Percentiles rank a stretch among this genome's conserved stretches.
phyloP scores from a whole-genome alignment of 495 filamentous ascomycete species.

The Amniculicola lignicola region DNA sequence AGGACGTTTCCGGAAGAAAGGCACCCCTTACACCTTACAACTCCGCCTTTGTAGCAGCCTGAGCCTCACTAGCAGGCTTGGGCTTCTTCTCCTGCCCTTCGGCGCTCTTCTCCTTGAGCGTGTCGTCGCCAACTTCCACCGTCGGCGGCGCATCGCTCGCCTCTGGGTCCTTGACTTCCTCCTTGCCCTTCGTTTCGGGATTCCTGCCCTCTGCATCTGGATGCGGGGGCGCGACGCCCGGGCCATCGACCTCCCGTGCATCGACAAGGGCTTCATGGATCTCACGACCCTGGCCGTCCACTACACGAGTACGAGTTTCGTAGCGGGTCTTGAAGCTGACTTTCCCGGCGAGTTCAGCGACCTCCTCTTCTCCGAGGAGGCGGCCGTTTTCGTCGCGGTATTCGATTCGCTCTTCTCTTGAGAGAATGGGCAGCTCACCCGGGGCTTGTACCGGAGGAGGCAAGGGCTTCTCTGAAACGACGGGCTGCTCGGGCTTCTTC shows the following conservation, averaged over 20 bases:
- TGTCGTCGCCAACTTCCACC: slow-evolving; percentile 41
- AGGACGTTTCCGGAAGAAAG: no score
- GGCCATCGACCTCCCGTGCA: slow-evolving; percentile 20
- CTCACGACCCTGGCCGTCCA: slow-evolving; percentile 75
- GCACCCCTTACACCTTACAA: no score
- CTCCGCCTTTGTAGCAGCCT: slow-evolving; percentile 55
- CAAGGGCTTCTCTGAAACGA: slow-evolving; percentile 32
- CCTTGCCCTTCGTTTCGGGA: slow-evolving; percentile 54
- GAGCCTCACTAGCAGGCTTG: slow-evolving; percentile 45
- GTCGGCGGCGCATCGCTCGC: slow-evolving; percentile 38
- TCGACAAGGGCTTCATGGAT: slow-evolving; percentile 48
- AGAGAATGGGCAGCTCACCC: slow-evolving; percentile 46
- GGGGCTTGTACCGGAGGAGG: slow-evolving; percentile 12
- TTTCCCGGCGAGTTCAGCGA: slow-evolving; percentile 80
- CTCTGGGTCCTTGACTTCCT: slow-evolving; percentile 31
- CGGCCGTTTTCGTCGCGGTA: slow-evolving; percentile 95
- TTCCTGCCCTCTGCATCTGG: slow-evolving; percentile 76
- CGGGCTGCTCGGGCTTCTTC: slow-evolving; percentile 9
- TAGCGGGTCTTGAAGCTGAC: slow-evolving; percentile 93
- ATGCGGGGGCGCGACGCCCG: slow-evolving; percentile 64
- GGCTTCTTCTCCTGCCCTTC: slow-evolving; percentile 31
- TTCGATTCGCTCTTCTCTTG: slow-evolving; percentile 79
- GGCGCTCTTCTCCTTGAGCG: slow-evolving; percentile 33
- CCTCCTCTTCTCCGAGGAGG: slow-evolving; percentile 75
- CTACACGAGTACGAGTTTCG: slow-evolving; percentile 80